These are phyloP conservation scores for Kodamaea fungicola DNA, from an alignment of 1,139 yeast genomes.

Conservation along the genomic window DNA sequence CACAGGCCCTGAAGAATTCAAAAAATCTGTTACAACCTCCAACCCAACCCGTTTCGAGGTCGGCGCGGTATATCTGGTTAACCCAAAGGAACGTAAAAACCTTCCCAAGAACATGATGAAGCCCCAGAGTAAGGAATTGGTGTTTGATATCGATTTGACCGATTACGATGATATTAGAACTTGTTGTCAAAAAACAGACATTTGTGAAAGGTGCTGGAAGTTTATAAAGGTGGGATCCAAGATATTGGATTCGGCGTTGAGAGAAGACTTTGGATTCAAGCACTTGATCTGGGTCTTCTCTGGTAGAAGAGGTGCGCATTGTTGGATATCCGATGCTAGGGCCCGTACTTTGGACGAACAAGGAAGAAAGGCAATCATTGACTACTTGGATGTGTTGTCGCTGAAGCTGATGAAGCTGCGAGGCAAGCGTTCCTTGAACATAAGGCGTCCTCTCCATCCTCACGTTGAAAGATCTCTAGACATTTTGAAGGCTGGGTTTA, in stretches of 20 bases:
- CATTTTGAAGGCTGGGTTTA: slow-evolving; percentile 60
- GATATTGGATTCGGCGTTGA: slow-evolving; percentile 66
- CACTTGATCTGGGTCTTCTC: slow-evolving; percentile 93
- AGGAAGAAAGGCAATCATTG: slow-evolving; percentile 73
- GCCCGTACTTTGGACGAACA: slow-evolving; percentile 74
- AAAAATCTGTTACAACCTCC: slow-evolving; percentile 63
- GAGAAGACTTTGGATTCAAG: slow-evolving; percentile 86
- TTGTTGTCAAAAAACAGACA: slow-evolving; percentile 82
- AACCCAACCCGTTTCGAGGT: slow-evolving; percentile 92
- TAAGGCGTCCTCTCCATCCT: slow-evolving; percentile 87
- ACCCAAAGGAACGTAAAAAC: slow-evolving; percentile 79
- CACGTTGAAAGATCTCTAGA: slow-evolving; percentile 75
- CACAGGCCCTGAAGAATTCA: slow-evolving; percentile 65
- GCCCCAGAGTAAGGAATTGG: slow-evolving; percentile 82
- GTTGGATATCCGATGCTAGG: slow-evolving; percentile 90
- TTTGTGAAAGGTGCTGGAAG: slow-evolving; percentile 91
- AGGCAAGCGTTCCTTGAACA: slow-evolving; percentile 43
- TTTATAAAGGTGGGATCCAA: slow-evolving; percentile 85
- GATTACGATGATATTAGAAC: slow-evolving; percentile 94
- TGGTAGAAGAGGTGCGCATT: slow-evolving; percentile 99
- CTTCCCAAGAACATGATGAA: slow-evolving; percentile 78
- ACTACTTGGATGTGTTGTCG: slow-evolving; percentile 75
- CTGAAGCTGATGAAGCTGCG: slow-evolving; percentile 38
- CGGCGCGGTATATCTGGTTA: slow-evolving; percentile 87
- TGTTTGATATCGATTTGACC: slow-evolving; percentile 95